Conservation (phyloP, 306 rosid species). For the Casuarina glauca region DNA sequence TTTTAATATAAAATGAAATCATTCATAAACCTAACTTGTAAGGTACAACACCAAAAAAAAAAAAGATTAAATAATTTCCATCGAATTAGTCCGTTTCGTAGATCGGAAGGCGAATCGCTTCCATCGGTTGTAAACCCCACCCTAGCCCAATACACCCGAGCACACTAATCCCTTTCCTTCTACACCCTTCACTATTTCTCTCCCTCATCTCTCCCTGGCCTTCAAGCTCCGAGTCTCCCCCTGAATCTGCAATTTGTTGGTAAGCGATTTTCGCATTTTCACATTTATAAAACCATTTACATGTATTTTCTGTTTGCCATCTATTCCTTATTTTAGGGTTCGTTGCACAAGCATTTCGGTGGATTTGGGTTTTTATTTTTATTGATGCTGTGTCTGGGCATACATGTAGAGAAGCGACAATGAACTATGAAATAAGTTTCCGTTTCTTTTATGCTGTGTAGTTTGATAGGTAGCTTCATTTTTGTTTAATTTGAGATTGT, state of each 20-base stretch:
- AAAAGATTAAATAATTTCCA: too few species aligned
- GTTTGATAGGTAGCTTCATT: not conserved
- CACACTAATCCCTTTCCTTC: not conserved
- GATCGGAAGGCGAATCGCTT: too few species aligned
- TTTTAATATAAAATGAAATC: too few species aligned
- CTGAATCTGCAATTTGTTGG: constrained; percentile 17
- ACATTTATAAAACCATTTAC: not conserved
- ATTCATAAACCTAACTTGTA: too few species aligned
- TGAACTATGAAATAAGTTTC: not conserved
- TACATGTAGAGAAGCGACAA: not conserved
- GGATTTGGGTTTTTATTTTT: not conserved
- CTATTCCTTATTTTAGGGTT: not conserved
- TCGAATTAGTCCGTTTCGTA: too few species aligned
- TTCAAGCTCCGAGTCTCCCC: not conserved
- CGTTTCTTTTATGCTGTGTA: not conserved
- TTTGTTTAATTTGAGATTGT: not conserved
- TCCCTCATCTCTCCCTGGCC: not conserved
- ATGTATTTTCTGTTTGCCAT: not conserved
- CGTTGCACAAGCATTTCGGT: not conserved
- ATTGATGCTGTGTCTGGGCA: not conserved
- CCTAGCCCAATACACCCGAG: too few species aligned
- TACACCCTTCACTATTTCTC: not conserved
- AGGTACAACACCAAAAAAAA: too few species aligned
- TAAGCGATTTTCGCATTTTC: not conserved
- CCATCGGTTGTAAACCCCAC: too few species aligned